Percentiles rank a stretch among this genome's conserved stretches.
Evolutionary conservation across 208 protist species (phyloP).

Genomic region (Leishmania turanica): DNA sequence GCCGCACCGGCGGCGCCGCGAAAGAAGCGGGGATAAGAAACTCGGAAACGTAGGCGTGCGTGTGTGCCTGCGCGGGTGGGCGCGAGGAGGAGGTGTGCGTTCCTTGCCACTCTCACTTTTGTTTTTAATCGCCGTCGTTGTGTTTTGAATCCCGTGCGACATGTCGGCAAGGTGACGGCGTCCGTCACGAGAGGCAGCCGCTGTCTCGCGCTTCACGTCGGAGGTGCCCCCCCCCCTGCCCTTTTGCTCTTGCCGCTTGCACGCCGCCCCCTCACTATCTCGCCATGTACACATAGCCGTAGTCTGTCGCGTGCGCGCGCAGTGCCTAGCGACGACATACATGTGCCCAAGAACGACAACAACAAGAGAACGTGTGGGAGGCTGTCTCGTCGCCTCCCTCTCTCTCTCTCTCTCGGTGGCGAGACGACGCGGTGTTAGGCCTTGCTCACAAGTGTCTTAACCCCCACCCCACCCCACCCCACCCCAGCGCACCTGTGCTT

Average conservation of each 20-base stretch:
- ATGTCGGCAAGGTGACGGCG: background rate
- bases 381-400: no score
- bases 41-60: background rate
- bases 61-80: background rate
- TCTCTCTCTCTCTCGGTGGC: no score
- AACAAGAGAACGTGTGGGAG: no score
- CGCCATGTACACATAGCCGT: no score
- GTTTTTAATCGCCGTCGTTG: background rate
- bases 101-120: background rate
- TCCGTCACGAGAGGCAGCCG: background rate
- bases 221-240: background rate
- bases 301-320: no score
- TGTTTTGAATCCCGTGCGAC: background rate
- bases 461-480: no score
- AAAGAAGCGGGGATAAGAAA: background rate
- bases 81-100: background rate
- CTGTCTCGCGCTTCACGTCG: background rate
- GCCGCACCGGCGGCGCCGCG: background rate
- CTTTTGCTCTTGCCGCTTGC: background rate
- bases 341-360: no score
- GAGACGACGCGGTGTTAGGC: no score
- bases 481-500: no score
- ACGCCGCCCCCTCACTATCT: no score
- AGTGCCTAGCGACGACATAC: no score
- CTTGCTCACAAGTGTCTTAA: no score